These are phyloP conservation scores for Berkeleyomyces basicola DNA, from an alignment of 2,329 filamentous ascomycete genomes.

Conservation along the genomic window DNA sequence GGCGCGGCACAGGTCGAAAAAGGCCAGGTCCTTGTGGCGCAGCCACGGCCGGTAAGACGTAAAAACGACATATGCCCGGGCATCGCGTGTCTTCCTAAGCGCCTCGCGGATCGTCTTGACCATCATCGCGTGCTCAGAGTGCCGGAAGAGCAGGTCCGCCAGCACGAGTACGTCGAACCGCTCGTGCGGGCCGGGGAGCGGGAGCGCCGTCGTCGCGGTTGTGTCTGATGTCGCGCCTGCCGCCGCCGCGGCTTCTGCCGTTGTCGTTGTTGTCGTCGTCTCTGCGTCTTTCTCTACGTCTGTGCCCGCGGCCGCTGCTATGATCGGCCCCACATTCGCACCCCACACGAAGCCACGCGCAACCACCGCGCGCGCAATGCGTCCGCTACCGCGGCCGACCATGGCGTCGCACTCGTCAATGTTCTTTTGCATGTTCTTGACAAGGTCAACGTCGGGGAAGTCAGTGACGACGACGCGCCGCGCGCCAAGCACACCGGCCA, in stretches of 20 bases:
- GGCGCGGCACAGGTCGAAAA: constrained; percentile 62
- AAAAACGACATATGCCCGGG: constrained; percentile 74
- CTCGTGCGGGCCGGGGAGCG: not conserved
- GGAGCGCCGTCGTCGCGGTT: not conserved
- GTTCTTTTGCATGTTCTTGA: constrained; percentile 65
- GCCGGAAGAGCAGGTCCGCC: constrained; percentile 80
- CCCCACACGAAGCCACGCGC: constrained; percentile 77
- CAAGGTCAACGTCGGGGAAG: constrained; percentile 71
- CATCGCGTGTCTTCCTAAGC: constrained; percentile 36
- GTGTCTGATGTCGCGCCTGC: constrained; percentile 13
- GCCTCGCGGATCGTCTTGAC: constrained; percentile 54
- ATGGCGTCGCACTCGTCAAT: constrained; percentile 38
- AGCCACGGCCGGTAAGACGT: constrained; percentile 90
- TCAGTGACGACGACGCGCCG: constrained; percentile 63
- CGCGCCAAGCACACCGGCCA: constrained; percentile 59
- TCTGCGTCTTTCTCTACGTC: not conserved
- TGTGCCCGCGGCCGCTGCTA: constrained; percentile 21
- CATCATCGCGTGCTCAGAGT: constrained; percentile 69
- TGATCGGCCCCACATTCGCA: constrained; percentile 39
- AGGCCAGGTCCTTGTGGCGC: constrained; percentile 64
- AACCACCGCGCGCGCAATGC: constrained; percentile 26
- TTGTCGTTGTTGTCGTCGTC: constrained; percentile 12
- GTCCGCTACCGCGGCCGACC: constrained; percentile 20
- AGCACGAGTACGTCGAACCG: constrained; percentile 71
- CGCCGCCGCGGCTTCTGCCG: constrained; percentile 27